These are phyloP conservation scores for Serendipita sp. DNA, from an alignment of 768 basidiomycete species.

Conservation along the genomic window DNA sequence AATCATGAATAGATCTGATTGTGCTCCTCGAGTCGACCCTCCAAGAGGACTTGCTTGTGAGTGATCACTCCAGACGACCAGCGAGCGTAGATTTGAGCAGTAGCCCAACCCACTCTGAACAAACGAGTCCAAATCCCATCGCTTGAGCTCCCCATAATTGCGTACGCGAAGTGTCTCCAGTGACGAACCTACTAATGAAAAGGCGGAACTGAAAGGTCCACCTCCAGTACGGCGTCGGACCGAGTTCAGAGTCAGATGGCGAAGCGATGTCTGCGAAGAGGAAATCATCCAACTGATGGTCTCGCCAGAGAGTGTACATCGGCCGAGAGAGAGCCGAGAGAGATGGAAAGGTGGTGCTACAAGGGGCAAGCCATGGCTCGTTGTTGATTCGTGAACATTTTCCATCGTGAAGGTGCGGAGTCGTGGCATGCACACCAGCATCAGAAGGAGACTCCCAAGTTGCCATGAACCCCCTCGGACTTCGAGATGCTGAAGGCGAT, in stretches of 20 bases:
- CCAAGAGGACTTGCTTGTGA: background rate
- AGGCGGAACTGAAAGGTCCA: background rate
- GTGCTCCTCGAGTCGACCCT: background rate
- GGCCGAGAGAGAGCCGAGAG: background rate
- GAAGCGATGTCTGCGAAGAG: background rate
- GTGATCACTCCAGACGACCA: background rate
- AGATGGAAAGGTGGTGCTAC: background rate
- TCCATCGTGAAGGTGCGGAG: background rate
- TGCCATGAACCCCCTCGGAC: constrained; percentile 1
- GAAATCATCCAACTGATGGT: background rate
- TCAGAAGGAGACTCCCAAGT: background rate
- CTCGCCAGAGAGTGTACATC: constrained; percentile 2
- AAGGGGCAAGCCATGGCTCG: background rate
- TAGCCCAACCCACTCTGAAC: background rate
- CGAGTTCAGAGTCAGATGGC: background rate
- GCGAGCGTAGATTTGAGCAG: background rate
- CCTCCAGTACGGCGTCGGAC: background rate
- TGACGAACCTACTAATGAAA: background rate
- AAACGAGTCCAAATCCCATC: background rate
- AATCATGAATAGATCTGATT: background rate
- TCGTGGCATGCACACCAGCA: background rate
- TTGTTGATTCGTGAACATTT: background rate
- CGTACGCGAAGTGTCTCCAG: background rate
- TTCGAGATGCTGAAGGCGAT: background rate
- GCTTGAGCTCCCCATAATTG: background rate